Evolutionary conservation across 169 alveolate genomes (phyloP).

Genomic region (Cryptosporidium ryanae): DNA sequence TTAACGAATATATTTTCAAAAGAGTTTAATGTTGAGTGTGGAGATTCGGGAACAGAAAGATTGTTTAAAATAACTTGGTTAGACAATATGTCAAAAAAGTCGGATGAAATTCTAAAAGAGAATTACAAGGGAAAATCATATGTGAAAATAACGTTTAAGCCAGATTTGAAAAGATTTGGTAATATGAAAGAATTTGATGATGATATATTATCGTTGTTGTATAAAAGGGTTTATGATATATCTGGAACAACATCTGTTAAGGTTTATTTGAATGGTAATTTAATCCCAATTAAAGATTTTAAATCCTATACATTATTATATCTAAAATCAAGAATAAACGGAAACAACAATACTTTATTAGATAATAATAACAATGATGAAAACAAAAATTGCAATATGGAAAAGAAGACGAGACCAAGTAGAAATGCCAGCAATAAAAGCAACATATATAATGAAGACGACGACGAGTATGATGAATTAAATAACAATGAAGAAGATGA

Average conservation of each 20-base stretch:
- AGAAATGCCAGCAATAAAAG: background rate
- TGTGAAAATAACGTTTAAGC: conserved; percentile 95
- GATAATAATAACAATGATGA: conserved; percentile 2
- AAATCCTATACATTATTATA: conserved; percentile 94
- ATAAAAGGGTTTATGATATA: conserved; percentile 97
- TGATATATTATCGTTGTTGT: conserved; percentile 91
- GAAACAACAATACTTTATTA: background rate
- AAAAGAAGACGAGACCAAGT: background rate
- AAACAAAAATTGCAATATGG: background rate
- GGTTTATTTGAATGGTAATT: conserved; percentile 93
- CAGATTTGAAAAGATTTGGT: conserved; percentile 94
- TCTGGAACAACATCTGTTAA: conserved; percentile 97
- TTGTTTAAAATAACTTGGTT: conserved; percentile 89
- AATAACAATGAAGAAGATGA: conserved; percentile 45
- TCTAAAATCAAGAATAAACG: conserved; percentile 74
- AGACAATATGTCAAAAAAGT: conserved; percentile 90
- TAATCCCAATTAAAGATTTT: conserved; percentile 91
- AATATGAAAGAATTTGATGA: conserved; percentile 89
- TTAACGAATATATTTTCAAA: conserved; percentile 97
- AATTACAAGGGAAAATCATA: conserved; percentile 86
- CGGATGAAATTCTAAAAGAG: conserved; percentile 85
- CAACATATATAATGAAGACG: background rate
- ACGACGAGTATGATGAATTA: background rate
- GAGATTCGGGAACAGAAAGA: conserved; percentile 89
- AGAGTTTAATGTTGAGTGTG: conserved; percentile 95